Evolutionary conservation across 306 rosid species (phyloP).

Genomic region (Fragaria nilgerrensis): DNA sequence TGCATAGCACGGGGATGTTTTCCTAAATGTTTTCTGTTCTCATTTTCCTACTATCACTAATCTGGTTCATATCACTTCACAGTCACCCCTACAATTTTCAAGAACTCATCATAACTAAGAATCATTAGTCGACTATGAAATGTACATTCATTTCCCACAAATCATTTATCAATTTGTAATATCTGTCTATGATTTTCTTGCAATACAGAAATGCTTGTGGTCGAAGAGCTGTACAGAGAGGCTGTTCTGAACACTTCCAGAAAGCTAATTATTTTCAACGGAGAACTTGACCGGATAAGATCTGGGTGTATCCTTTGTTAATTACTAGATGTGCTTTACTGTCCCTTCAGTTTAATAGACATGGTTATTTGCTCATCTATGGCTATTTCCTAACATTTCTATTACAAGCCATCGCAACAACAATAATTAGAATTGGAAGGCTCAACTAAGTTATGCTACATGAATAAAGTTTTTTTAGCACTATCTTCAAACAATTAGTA

Average conservation of each 20-base stretch:
- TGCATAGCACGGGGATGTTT: neutral
- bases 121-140: neutral
- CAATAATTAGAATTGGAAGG: neutral
- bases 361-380: neutral
- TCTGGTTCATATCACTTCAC: neutral
- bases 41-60: neutral
- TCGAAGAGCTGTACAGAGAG: slow-evolving; percentile 90
- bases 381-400: neutral
- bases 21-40: neutral
- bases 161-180: neutral
- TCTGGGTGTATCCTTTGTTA: slow-evolving; percentile 92
- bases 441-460: neutral
- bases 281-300: slow-evolving; percentile 94
- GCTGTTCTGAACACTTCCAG: slow-evolving; percentile 77
- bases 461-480: neutral
- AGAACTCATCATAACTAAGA: neutral
- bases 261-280: slow-evolving; percentile 81
- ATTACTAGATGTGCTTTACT: neutral
- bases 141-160: neutral
- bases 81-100: neutral
- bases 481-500: neutral
- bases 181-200: slow-evolving; percentile 25
- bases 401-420: neutral
- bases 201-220: slow-evolving; percentile 89
- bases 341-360: slow-evolving; percentile 12